Percentiles rank a stretch among this genome's conserved stretches.
These are phyloP conservation scores for Phyllosticta capitalensis DNA, from an alignment of 2,329 filamentous ascomycete genomes.

Conservation along the genomic window DNA sequence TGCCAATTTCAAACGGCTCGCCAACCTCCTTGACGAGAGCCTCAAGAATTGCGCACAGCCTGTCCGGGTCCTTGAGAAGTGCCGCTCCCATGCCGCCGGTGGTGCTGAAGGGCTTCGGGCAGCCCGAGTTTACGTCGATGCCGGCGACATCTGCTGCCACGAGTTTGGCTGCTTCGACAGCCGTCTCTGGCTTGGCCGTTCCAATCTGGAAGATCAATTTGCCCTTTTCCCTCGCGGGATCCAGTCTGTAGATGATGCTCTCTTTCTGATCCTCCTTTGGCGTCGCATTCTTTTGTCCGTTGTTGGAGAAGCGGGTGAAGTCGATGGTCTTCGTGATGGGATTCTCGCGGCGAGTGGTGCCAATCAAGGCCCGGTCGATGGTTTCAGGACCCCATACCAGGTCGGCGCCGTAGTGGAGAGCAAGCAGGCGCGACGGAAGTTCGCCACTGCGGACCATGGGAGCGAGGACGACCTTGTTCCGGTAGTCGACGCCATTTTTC, in stretches of 20 bases:
- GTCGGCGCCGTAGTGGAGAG: constrained; percentile 91
- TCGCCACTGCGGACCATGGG: constrained; percentile 99
- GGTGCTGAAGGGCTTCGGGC: constrained; percentile 93
- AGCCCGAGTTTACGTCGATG: constrained; percentile 97
- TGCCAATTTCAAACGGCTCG: constrained; percentile 73
- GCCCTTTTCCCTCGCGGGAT: constrained; percentile 64
- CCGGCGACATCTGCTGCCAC: constrained; percentile 83
- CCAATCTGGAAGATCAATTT: constrained; percentile 87
- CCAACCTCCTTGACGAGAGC: constrained; percentile 72
- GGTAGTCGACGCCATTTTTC: constrained; percentile 80
- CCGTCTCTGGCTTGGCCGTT: constrained; percentile 70
- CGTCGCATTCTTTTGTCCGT: constrained; percentile 53
- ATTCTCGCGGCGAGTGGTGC: constrained; percentile 70
- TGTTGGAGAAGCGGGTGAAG: constrained; percentile 68
- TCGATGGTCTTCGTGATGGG: constrained; percentile 70
- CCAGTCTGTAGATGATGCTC: constrained; percentile 74
- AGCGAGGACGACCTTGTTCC: constrained; percentile 86
- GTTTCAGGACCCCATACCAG: constrained; percentile 98
- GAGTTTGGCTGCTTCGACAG: constrained; percentile 73
- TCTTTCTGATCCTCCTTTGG: constrained; percentile 32
- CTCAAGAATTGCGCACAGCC: constrained; percentile 71
- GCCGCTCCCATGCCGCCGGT: constrained; percentile 92
- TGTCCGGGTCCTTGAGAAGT: constrained; percentile 74
- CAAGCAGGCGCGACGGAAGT: constrained; percentile 76
- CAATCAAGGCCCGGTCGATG: constrained; percentile 84